Conservation (phyloP, 129 eudicot species). For the Calendula officinalis region DNA sequence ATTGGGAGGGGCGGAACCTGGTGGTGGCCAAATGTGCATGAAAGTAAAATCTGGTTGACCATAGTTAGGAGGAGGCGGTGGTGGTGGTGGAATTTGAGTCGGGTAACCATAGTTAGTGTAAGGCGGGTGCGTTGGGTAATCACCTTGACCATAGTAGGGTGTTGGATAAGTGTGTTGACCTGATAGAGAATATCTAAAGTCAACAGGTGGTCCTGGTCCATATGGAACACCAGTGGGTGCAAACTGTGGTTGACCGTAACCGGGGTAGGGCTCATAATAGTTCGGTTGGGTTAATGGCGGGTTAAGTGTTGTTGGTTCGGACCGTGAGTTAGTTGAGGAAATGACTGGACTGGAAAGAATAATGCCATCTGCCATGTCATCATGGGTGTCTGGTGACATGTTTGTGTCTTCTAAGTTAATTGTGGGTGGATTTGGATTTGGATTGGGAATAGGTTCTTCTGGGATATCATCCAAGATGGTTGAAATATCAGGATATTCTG, state of each 20-base stretch:
- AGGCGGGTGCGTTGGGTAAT: background rate
- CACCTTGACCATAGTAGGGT: conserved; percentile 11
- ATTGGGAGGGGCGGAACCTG: conserved; percentile 27
- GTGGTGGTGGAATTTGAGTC: background rate
- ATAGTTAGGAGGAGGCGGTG: background rate
- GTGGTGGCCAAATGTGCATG: conserved; percentile 28
- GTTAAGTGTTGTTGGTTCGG: background rate
- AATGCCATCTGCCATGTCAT: conserved; percentile 21
- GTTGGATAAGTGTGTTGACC: conserved; percentile 12
- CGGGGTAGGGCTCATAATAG: conserved; percentile 16
- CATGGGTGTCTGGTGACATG: conserved; percentile 5
- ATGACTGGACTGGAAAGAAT: conserved; percentile 25
- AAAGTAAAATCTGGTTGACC: conserved; percentile 22
- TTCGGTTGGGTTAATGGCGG: conserved; percentile 6
- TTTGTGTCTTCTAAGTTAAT: conserved; percentile 1
- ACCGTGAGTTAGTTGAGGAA: conserved; percentile 15
- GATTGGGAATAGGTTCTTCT: conserved; percentile 27
- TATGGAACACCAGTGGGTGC: conserved; percentile 4
- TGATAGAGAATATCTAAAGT: background rate
- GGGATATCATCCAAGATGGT: conserved; percentile 47
- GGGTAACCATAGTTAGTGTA: conserved; percentile 3
- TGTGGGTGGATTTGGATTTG: background rate
- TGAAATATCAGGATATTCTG: conserved; percentile 26
- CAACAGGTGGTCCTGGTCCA: conserved; percentile 7
- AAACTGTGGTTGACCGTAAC: conserved; percentile 10